A percentile compares a stretch with the other conserved stretches of the same genome.
These are phyloP conservation scores for Ophiostoma perfectum DNA, from an alignment of 2,329 filamentous ascomycete species.

Conservation along the genomic window DNA sequence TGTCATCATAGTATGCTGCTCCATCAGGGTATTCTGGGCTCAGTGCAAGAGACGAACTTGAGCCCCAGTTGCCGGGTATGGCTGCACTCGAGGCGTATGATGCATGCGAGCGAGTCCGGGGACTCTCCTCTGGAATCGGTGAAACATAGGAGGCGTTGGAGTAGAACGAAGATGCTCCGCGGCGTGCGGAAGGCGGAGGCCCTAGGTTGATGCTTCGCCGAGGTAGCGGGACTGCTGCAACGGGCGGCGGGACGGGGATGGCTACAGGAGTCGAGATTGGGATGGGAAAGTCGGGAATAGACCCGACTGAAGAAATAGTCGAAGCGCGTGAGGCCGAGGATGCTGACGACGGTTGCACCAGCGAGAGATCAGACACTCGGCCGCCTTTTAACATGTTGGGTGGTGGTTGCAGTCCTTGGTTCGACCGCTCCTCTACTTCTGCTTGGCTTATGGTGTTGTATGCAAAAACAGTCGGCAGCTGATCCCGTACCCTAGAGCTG, in stretches of 20 bases:
- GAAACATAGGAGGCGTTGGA: constrained; percentile 64
- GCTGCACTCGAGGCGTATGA: constrained; percentile 68
- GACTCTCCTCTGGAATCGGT: constrained; percentile 68
- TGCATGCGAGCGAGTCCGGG: constrained; percentile 50
- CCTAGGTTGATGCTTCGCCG: constrained; percentile 51
- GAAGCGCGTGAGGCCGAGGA: constrained; percentile 49
- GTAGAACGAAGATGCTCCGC: constrained; percentile 60
- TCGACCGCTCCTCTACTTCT: background rate
- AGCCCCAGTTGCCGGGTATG: constrained; percentile 64
- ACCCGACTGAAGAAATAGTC: constrained; percentile 49
- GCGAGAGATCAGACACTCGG: constrained; percentile 39
- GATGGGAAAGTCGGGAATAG: constrained; percentile 54
- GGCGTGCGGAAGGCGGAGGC: constrained; percentile 55
- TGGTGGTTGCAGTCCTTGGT: constrained; percentile 5
- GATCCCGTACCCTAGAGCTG: constrained; percentile 50
- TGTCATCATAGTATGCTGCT: constrained; percentile 43
- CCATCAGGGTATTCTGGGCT: constrained; percentile 44
- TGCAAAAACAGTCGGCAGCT: constrained; percentile 47
- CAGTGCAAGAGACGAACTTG: constrained; percentile 38
- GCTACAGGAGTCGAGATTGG: constrained; percentile 26
- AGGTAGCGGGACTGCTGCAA: constrained; percentile 24
- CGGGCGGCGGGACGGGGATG: constrained; percentile 28
- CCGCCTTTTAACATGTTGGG: constrained; percentile 35
- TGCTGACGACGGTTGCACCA: constrained; percentile 34
- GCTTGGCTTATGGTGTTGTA: constrained; percentile 14